Base-by-base conservation (phyloP, 306 rosid genomes). In the Fragaria iinumae region DNA sequence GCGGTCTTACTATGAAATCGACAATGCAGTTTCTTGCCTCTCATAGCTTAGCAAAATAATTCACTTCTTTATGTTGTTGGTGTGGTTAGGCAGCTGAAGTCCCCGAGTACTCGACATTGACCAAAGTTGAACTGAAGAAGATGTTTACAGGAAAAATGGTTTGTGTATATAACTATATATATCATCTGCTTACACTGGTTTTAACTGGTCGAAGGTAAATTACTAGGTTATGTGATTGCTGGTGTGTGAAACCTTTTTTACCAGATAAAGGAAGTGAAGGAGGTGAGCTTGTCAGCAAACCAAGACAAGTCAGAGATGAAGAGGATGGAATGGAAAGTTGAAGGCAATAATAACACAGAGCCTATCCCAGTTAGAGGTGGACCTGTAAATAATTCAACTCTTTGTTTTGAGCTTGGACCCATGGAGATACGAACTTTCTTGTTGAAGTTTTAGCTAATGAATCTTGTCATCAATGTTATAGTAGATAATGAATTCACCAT, bases 351-450 rank as follows among this genome's bases (percentile, higher is more conserved):
- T 52, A 65, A 55, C 83, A 6, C 44, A 39, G 10, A 81, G 50
- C 55, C 81, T 48, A 27, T 27, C 43, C 79, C 84, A 32, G 18
- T 84, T 48, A 88, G 73, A 84, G 93, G 96, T 25, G 81, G 86
- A 38, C 85, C 88, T 39, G 69, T 89, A 57, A 44, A 64, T 56
- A 41, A 36, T 20, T 67, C 85, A 32, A 43, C 83, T 76, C 85
- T 81, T 49, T 79, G 84, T 11, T 88, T 88, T 20, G 88, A 90
- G 89, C 95, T 92, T 77, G 96, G 89, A 76, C 93, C 97, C 20
- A 84, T 90, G 96, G 96, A 92, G 88, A 92, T 88, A 9, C 91
- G 97, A 34, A 92, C 93, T 41, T 84, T 91, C 82, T 41, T 83
- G 20, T 71, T 91, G 76, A 87, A 81, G 62, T 89, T 85, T 76